Conservation (phyloP, 106 monocot species). For the Agapanthus africanus region DNA sequence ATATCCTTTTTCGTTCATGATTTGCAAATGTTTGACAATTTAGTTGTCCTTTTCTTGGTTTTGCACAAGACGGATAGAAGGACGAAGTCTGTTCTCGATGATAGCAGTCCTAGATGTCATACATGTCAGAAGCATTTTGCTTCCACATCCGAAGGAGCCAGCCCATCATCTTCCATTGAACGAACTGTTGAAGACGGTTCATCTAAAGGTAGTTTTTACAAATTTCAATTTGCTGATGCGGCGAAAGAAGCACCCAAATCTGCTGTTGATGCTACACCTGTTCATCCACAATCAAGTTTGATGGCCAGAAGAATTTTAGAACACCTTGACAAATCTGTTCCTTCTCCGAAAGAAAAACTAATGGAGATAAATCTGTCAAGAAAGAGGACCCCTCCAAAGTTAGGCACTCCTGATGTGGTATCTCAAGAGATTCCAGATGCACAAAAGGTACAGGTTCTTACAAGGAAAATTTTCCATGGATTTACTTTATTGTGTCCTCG, state of each 20-base stretch:
- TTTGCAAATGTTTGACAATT: not conserved
- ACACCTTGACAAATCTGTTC: slow-evolving; percentile 42
- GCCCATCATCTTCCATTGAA: not conserved
- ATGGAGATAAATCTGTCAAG: slow-evolving; percentile 19
- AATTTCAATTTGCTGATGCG: not conserved
- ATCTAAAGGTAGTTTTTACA: not conserved
- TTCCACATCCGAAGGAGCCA: slow-evolving; percentile 1
- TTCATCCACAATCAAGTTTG: slow-evolving; percentile 42
- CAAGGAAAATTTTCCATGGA: not conserved
- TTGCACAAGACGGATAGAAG: not conserved
- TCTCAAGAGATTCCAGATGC: slow-evolving; percentile 9
- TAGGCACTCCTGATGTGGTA: not conserved
- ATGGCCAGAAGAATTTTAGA: slow-evolving; percentile 45
- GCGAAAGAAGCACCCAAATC: slow-evolving; percentile 9
- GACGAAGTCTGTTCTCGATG: slow-evolving; percentile 10
- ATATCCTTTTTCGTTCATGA: not conserved
- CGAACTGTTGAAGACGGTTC: not conserved
- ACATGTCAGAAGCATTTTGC: not conserved
- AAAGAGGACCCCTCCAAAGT: slow-evolving; percentile 6
- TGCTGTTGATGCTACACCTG: slow-evolving; percentile 5
- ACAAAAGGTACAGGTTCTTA: slow-evolving; percentile 20
- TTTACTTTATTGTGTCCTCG: not conserved
- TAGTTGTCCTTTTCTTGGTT: not conserved
- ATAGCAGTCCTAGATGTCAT: slow-evolving; percentile 2
- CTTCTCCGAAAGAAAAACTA: slow-evolving; percentile 34